Evolutionary conservation across 345 rosid species (phyloP).

Genomic region (Physaria fendleri): DNA sequence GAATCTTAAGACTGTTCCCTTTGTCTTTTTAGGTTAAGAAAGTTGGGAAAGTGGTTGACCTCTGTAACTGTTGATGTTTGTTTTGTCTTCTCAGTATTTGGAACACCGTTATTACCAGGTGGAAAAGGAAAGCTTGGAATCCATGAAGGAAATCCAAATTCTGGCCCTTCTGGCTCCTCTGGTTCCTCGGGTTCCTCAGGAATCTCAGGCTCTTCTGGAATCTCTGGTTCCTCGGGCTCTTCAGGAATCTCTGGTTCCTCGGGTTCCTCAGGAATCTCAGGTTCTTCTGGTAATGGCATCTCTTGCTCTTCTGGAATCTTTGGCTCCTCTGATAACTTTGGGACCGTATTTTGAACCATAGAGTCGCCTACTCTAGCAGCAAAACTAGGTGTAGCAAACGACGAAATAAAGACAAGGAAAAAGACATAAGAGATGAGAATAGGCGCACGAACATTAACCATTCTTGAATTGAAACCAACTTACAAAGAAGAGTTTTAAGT

Average conservation of each 20-base stretch:
- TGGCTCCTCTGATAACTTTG: neutral
- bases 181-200: slow-evolving; percentile 8
- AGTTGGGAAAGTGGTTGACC: no score
- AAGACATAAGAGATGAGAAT: neutral
- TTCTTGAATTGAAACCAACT: neutral
- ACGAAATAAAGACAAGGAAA: slow-evolving; percentile 2
- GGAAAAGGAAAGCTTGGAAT: slow-evolving; percentile 30
- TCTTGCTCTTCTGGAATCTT: neutral
- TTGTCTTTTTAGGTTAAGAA: no score
- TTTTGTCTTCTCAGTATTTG: slow-evolving; percentile 2
- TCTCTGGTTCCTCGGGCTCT: slow-evolving; percentile 6
- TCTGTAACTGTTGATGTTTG: neutral
- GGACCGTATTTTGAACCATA: slow-evolving; percentile 8
- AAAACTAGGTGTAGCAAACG: slow-evolving; percentile 6
- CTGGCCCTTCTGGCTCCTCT: slow-evolving; percentile 3
- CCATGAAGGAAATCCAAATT: slow-evolving; percentile 16
- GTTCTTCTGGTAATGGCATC: no score
- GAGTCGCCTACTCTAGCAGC: slow-evolving; percentile 21
- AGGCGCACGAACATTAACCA: slow-evolving; percentile 12
- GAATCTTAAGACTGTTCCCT: no score
- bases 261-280: neutral
- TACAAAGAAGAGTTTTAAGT: neutral
- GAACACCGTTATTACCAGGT: neutral
- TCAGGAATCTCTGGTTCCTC: slow-evolving; percentile 18
- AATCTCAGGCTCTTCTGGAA: neutral